Base-by-base conservation (phyloP, 2,329 filamentous ascomycete genomes). In the Boeremia lycopersici region DNA sequence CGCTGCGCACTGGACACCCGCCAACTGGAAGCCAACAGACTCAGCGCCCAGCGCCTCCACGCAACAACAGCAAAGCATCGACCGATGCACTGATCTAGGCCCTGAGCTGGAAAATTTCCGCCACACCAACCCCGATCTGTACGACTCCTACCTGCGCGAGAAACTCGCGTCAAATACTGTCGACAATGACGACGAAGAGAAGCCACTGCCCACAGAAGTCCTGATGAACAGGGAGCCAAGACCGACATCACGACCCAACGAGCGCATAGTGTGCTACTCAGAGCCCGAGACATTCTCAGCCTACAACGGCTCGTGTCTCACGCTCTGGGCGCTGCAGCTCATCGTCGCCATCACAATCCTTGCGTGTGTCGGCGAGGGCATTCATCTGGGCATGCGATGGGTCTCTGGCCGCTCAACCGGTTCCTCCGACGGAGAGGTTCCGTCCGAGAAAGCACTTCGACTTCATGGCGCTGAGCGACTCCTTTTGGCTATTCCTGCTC, bases 71-170 rank as follows among this genome's bases (percentile, higher is more conserved):
- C 41, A 34, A 15, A 46, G 36, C 17, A 19, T 36, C 25, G 64
- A 67, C 49, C 29, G 65, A 34, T 71, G 69, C 56, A 19, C 55
- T 6, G 61, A 58, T 12, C 61, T 72, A 2, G 69, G 63, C 17
- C 58, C 65, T 2, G 58, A 70, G 42, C 65, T 73, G 1, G 68
- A 70, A 31, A 56, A 50, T 39, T 62, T 73, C 35, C 62, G 61
- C 10, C 48, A 62, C 46, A 54, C 64, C 2, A 51, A 68, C 11
- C 64, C 69, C 3, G 68, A 69, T 4, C 60, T 70, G 0, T 72
- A 71, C 60, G 46, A 58, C 5, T 56, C 61, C 4, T 72, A 69
- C 46, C 52, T 71, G 25, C 33, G 51, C 35, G 34, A 56, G 34
- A 46, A 36, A 23, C 33, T 39, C 26, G 23, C 31, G 0, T 25